Base-by-base conservation (phyloP, 768 basidiomycete species). In the Gloeopeniophorella convolvens region DNA sequence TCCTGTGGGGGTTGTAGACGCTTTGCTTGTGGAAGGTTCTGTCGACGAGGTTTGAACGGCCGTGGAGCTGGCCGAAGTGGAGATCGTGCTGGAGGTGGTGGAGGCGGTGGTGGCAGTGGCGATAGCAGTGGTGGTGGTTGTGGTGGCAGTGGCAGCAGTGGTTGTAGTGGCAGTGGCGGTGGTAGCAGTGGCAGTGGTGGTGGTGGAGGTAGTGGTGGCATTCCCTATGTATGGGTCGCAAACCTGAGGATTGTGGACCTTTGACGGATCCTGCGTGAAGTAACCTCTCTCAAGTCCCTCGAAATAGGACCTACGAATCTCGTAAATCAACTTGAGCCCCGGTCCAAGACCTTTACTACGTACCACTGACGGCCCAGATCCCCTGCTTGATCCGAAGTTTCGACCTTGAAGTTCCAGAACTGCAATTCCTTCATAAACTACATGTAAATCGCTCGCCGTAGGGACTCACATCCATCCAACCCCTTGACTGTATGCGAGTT, bases 351-450 rank as follows among this genome's bases (percentile, higher is more conserved):
- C 64, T 72, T n/a, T 55, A 83, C 85, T n/a, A n/a, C n/a, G n/a
- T n/a, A n/a, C n/a, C 85, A 85, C 66, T 85, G 76, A 12, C 82
- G 68, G 23, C 75, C 73, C 15, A 72, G 64, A 54, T 72, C n/a
- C n/a, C n/a, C n/a, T n/a, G n/a, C n/a, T n/a, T n/a, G 70, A 6
- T 50, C 45, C 2, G 80, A 82, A 31, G 65, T 74, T 63, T 88
- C 86, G 6, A 80, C 70, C 59, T 82, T 85, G 71, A 88, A 87
- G 64, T 79, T 85, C 85, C 85, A 88, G 63, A 72, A 81, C 79
- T n/a, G 23, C 26, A 11, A 24, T 24, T 13, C 13, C 27, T 40
- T 5, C 9, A 16, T 18, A 8, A 2, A 3, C 32, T 5, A 49
- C 4, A 2, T 6, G 32, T 24, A 26, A 13, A 16, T 6, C 12